Conservation (phyloP, 169 alveolate genomes). For the Amoebophrya sp. region DNA sequence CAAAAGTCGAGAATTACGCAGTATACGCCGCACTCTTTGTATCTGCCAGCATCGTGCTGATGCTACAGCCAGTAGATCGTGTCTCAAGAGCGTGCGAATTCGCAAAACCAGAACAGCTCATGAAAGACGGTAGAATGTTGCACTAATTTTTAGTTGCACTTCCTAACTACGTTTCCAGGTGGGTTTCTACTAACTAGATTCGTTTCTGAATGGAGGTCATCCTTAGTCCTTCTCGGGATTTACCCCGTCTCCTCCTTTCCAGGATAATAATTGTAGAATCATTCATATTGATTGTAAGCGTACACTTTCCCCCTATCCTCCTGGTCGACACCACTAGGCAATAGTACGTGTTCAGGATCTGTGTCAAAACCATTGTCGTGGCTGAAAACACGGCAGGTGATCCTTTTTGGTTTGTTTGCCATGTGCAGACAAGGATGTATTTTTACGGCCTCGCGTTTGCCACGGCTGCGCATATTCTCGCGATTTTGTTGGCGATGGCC, state of each 20-base stretch:
- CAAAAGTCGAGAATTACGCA: constrained; percentile 17
- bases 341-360: too few relatives aligned
- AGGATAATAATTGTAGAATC: neutral
- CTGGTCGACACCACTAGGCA: too few relatives aligned
- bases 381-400: neutral
- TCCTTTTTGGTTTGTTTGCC: neutral
- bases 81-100: neutral
- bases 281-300: too few relatives aligned
- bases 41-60: neutral
- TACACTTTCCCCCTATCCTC: neutral
- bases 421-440: neutral
- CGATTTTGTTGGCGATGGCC: neutral
- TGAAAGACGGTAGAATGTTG: neutral
- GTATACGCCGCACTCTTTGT: neutral
- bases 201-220: neutral
- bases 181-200: too few relatives aligned
- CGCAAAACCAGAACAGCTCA: neutral
- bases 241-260: neutral
- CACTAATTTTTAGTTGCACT: too few relatives aligned
- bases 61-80: neutral
- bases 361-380: too few relatives aligned
- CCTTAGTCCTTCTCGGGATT: neutral
- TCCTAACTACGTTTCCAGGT: too few relatives aligned
- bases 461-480: neutral
- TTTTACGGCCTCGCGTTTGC: neutral